These are phyloP conservation scores for Alternaria brassicae DNA, from an alignment of 2,329 filamentous ascomycete species.

Conservation along the genomic window DNA sequence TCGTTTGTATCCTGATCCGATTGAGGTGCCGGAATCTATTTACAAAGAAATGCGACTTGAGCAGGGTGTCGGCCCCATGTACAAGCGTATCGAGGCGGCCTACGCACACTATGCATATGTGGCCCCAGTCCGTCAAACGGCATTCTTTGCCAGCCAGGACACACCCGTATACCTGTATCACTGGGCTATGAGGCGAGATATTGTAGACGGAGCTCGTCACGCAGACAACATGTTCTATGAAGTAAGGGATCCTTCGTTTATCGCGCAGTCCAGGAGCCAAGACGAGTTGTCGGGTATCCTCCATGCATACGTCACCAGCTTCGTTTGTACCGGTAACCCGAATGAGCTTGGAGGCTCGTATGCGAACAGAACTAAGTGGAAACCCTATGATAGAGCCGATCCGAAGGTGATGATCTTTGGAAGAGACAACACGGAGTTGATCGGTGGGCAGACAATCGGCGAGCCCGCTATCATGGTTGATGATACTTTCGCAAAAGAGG, in stretches of 20 bases:
- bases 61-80: constrained; percentile 57
- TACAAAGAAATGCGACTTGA: constrained; percentile 52
- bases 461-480: constrained; percentile 50
- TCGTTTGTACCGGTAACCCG: constrained; percentile 43
- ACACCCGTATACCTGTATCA: constrained; percentile 65
- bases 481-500: constrained; percentile 57
- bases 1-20: constrained; percentile 69
- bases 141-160: constrained; percentile 50
- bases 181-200: constrained; percentile 60
- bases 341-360: constrained; percentile 29
- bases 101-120: constrained; percentile 72
- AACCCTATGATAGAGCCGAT: constrained; percentile 20
- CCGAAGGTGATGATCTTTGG: constrained; percentile 61
- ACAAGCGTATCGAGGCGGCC: constrained; percentile 64
- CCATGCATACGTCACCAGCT: constrained; percentile 43
- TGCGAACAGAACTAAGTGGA: constrained; percentile 29
- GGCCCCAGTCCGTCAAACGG: constrained; percentile 68
- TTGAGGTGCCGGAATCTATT: constrained; percentile 48
- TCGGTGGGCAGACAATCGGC: constrained; percentile 30
- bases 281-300: constrained; percentile 38
- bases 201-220: constrained; percentile 44
- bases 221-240: constrained; percentile 48
- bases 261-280: constrained; percentile 35
- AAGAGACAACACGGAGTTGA: constrained; percentile 64
- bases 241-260: constrained; percentile 31